Evolutionary conservation across 1,284 basidiomycete genomes (phyloP).

Genomic region (Coniferiporia sulphurascens): DNA sequence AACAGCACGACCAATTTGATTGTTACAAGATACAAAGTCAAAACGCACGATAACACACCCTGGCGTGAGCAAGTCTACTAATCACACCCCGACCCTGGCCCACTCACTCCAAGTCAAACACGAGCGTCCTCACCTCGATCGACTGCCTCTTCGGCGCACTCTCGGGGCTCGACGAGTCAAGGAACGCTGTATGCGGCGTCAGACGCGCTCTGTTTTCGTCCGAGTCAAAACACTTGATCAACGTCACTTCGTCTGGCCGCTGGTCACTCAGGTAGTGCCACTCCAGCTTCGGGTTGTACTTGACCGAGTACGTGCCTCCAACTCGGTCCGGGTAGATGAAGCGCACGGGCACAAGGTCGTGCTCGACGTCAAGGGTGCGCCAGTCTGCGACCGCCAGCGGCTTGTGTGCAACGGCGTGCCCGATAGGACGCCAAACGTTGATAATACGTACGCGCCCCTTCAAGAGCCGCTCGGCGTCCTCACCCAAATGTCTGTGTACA

Average conservation of each 20-base stretch:
- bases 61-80: background rate
- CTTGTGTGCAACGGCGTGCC: conserved; percentile 38
- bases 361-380: conserved; percentile 32
- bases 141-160: conserved; percentile 39
- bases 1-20: too few relatives aligned
- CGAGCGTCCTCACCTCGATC: conserved; percentile 37
- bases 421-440: conserved; percentile 53
- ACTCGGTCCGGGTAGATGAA: conserved; percentile 32
- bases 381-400: conserved; percentile 47
- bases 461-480: conserved; percentile 41
- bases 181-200: conserved; percentile 38
- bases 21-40: too few relatives aligned
- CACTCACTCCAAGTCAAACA: conserved; percentile 30
- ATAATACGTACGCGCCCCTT: conserved; percentile 49
- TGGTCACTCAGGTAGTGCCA: conserved; percentile 32
- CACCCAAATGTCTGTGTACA: conserved; percentile 48
- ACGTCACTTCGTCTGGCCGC: conserved; percentile 27
- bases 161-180: conserved; percentile 33
- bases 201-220: conserved; percentile 21
- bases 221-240: conserved; percentile 25
- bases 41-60: too few relatives aligned
- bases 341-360: conserved; percentile 32
- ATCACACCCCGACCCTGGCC: background rate
- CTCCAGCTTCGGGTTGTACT: conserved; percentile 23
- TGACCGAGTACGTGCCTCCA: conserved; percentile 34